Conservation (phyloP, 176 grass and related monocot genomes). For the sorghum (Sorghum bicolor) region Sorghum_bicolor_NCBIv3 NC_012871.2:61161501-61162000, state of each 20-base stretch:
- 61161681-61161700: too few species aligned
- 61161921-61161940: neutral
- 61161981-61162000: neutral
- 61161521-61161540: conserved; percentile 7
- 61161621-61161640: neutral
- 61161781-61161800: neutral
- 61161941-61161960: neutral
- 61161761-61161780: neutral
- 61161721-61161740: neutral
- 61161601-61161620: neutral
- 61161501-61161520: conserved; percentile 15
- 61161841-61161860: neutral
- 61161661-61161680: neutral
- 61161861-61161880: too few species aligned
- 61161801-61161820: neutral
- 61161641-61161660: neutral
- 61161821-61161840: too few species aligned
- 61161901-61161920: conserved; percentile 27
- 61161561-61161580: neutral
- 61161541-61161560: neutral
- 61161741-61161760: neutral
- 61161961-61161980: neutral
- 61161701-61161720: neutral
- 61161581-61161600: neutral
- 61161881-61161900: conserved; percentile 31